A percentile compares a stretch with the other conserved stretches of the same genome.
Evolutionary conservation across 495 filamentous ascomycete genomes (phyloP).

Genomic region (Penicillium daleae): DNA sequence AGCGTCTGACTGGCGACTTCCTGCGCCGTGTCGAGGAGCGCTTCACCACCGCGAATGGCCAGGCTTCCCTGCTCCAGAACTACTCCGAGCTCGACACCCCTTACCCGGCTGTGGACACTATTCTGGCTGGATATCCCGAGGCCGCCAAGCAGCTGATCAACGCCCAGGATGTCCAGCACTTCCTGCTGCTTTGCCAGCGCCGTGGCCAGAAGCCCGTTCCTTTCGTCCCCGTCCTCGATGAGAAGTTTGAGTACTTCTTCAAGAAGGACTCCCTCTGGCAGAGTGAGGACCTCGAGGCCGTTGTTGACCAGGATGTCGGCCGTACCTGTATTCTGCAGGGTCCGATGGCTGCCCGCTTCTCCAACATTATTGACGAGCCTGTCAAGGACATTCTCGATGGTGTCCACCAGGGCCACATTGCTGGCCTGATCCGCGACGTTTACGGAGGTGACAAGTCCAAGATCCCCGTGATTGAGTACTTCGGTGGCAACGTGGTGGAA

Average conservation of each 20-base stretch:
- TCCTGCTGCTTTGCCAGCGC: conserved; percentile 89
- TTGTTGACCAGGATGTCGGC: conserved; percentile 93
- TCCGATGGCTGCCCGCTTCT: conserved; percentile 90
- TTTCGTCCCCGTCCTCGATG: conserved; percentile 91
- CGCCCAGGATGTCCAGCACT: conserved; percentile 96
- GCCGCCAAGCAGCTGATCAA: conserved; percentile 91
- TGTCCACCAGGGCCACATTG: conserved; percentile 86
- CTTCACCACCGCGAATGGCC: conserved; percentile 67
- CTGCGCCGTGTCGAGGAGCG: conserved; percentile 95
- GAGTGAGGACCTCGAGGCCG: conserved; percentile 93
- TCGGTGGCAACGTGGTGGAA: conserved; percentile 77
- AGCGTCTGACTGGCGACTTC: conserved; percentile 85
- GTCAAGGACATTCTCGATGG: conserved; percentile 90
- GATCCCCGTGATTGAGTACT: conserved; percentile 90
- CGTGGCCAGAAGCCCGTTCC: conserved; percentile 95
- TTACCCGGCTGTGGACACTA: conserved; percentile 71
- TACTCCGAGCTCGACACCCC: conserved; percentile 87
- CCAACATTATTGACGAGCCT: conserved; percentile 84
- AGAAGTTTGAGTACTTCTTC: conserved; percentile 97
- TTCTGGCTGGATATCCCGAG: conserved; percentile 82
- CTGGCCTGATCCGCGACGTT: conserved; percentile 73
- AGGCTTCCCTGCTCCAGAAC: conserved; percentile 79
- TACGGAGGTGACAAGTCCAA: conserved; percentile 72
- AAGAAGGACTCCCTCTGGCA: conserved; percentile 99
- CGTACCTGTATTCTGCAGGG: conserved; percentile 95